A percentile compares a stretch with the other conserved stretches of the same genome.
Evolutionary conservation across 768 basidiomycete species (phyloP).

Genomic region (Rhizopogon vesiculosus): DNA sequence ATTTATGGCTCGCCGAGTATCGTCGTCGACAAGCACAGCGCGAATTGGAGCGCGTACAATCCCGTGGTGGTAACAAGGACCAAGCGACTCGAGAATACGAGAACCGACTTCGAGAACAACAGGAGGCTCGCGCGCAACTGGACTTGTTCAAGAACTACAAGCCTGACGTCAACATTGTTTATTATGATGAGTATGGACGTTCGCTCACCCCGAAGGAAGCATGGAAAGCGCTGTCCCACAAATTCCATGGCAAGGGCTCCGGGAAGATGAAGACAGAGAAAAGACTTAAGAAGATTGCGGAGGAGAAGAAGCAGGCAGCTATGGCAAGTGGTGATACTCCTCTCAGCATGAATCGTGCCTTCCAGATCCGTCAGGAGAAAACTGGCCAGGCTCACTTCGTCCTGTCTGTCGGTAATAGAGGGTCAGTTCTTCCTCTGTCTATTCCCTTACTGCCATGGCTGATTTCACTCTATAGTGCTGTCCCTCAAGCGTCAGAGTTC

Average conservation of each 20-base stretch:
- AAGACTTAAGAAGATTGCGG: conserved; percentile 92
- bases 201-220: conserved; percentile 89
- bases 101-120: conserved; percentile 86
- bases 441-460: background rate
- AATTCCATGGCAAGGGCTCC: conserved; percentile 97
- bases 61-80: conserved; percentile 81
- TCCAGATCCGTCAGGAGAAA: conserved; percentile 90
- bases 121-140: conserved; percentile 77
- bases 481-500: conserved; percentile 81
- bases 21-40: conserved; percentile 70
- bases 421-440: conserved; percentile 42
- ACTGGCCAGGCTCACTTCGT: conserved; percentile 96
- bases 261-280: conserved; percentile 98
- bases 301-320: conserved; percentile 90
- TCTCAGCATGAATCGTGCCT: conserved; percentile 90
- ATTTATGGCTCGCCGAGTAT: conserved; percentile 88
- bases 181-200: conserved; percentile 95
- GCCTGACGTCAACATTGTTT: conserved; percentile 93
- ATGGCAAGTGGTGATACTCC: conserved; percentile 97
- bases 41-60: conserved; percentile 72
- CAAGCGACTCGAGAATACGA: conserved; percentile 94
- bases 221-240: conserved; percentile 96
- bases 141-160: conserved; percentile 92
- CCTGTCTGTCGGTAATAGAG: conserved; percentile 88
- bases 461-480: conserved; percentile 50